These are phyloP conservation scores for Jamesozyma spencerorum DNA, from an alignment of 805 yeast species.

Conservation along the genomic window DNA sequence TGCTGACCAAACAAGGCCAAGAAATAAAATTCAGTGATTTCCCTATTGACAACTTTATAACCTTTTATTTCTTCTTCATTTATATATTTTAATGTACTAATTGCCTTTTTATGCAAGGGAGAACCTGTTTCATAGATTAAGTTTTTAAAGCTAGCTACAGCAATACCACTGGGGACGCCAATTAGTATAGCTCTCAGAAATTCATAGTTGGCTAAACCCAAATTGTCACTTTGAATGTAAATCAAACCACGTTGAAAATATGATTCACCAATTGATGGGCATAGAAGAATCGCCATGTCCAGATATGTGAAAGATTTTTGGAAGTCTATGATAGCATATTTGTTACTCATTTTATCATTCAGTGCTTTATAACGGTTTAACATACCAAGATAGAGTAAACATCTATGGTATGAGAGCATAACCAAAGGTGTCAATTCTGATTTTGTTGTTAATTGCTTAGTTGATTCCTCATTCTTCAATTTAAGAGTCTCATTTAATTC, in stretches of 20 bases:
- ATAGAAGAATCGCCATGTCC: conserved; percentile 42
- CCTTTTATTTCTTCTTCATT: conserved; percentile 18
- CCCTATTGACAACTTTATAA: conserved; percentile 23
- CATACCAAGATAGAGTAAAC: conserved; percentile 44
- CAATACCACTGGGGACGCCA: conserved; percentile 40
- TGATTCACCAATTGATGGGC: conserved; percentile 64
- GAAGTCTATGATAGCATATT: conserved; percentile 34
- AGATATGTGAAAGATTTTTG: conserved; percentile 40
- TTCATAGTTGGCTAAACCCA: conserved; percentile 19
- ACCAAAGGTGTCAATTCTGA: not conserved
- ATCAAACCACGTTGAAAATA: conserved; percentile 23
- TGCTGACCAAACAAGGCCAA: conserved; percentile 22
- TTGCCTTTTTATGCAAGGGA: conserved; percentile 22
- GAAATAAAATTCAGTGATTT: conserved; percentile 27
- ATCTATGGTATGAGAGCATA: conserved; percentile 14
- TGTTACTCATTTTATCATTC: conserved; percentile 35
- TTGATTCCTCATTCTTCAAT: not conserved
- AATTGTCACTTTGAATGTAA: conserved; percentile 20
- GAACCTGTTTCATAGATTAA: conserved; percentile 30
- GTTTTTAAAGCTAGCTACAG: conserved; percentile 37
- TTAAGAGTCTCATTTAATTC: conserved; percentile 7
- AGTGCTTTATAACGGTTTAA: conserved; percentile 47
- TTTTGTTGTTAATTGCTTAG: conserved; percentile 1
- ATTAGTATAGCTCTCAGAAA: conserved; percentile 46
- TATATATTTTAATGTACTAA: conserved; percentile 11